Evolutionary conservation across 805 yeast species (phyloP), one percentile per base, ranked within the genome.

Genomic region (Jamesozyma gamospora): DNA sequence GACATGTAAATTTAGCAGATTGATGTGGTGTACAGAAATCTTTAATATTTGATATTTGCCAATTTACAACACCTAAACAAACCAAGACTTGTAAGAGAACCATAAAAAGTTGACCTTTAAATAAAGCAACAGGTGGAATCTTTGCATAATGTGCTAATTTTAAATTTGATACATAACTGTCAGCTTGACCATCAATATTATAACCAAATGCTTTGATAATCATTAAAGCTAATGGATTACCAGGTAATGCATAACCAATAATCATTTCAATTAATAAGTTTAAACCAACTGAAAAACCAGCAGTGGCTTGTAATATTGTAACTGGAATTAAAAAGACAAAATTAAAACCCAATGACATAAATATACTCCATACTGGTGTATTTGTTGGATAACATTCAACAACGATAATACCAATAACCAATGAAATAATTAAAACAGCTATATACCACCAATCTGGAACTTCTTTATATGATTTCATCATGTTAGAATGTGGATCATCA

Each of bases 381-480:
- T 73, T 60, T 8, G 66, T 59, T 32, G 52, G 73, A 45, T 67
- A 71, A 13, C 65, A 52, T 32, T 58, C 42, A 6, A 68, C 65
- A 30, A 67, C 60, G 0, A 60, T 41, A 15, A 70, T 47, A 17
- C 53, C 59, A 40, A 55, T 67, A 58, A 69, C 57, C 32, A 71
- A 58, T 2, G 65, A 46, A 8, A 76, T 62, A 21, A 78, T 64
- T 12, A 63, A 46, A n/a, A 74, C 41, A 31, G 72, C 52, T 15
- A 45, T 42, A 66, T 66, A 40, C 62, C 52, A 39, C 67, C 59
- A 88, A 64, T 88, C 96, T n/a, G 90, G 84, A 21, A 76, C 81
- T 48, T 77, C 84, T 17, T 65, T 66, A 55, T 77, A 76, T 25
- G 56, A 55, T 11, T 69, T 45, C 79, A 77, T 76, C 70, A 75